phyloP scores from a whole-genome alignment of 441 rosid genomes.

The Adansonia grandidieri region DNA sequence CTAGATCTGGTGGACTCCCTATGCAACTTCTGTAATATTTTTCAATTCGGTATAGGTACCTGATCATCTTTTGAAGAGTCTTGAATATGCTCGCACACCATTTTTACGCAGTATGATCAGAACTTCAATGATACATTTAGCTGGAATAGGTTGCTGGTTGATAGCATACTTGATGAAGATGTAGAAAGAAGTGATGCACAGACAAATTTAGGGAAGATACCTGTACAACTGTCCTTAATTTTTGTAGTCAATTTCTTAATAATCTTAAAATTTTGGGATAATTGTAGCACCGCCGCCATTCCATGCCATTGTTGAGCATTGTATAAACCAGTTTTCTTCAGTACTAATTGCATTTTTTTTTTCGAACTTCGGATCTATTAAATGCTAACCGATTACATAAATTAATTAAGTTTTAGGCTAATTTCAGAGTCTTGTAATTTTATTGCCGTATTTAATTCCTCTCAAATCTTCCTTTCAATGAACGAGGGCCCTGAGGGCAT shows the following conservation, averaged over 20 bases:
- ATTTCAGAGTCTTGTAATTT: too few relatives aligned
- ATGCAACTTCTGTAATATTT: not conserved
- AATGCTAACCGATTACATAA: too few relatives aligned
- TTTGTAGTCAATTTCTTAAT: not conserved
- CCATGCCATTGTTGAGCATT: not conserved
- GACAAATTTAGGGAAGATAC: not conserved
- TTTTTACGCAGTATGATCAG: not conserved
- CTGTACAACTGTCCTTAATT: not conserved
- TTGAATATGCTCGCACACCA: not conserved
- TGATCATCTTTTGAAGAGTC: not conserved
- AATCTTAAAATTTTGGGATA: not conserved
- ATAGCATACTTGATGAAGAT: conserved; percentile 4
- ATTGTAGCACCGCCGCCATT: not conserved
- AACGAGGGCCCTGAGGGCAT: too few relatives aligned
- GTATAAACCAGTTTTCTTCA: not conserved
- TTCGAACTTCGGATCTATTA: too few relatives aligned
- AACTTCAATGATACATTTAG: not conserved
- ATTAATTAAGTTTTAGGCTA: too few relatives aligned
- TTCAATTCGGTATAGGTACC: not conserved
- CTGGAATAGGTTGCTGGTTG: not conserved
- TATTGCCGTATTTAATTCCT: too few relatives aligned
- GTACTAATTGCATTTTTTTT: not conserved
- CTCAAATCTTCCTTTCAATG: too few relatives aligned
- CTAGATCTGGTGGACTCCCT: not conserved
- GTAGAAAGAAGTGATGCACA: not conserved